These are phyloP conservation scores for Ottelia alismoides DNA, from an alignment of 106 monocot species.

Conservation along the genomic window DNA sequence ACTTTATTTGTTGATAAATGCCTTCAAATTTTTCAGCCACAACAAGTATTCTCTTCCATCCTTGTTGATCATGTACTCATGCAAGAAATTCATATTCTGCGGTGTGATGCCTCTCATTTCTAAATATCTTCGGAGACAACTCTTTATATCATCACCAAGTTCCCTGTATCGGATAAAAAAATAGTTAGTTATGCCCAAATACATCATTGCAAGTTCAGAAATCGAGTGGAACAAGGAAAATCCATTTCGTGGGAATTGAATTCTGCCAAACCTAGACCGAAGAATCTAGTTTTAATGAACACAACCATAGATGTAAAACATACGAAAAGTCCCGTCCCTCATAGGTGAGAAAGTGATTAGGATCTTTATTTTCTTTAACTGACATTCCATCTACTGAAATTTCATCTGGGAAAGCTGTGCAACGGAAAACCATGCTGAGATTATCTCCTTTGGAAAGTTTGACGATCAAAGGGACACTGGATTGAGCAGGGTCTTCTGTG, in stretches of 20 bases:
- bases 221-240: too few relatives aligned
- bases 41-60: conserved; percentile 56
- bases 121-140: conserved; percentile 55
- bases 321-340: background rate
- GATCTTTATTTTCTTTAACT: conserved; percentile 23
- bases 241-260: too few relatives aligned
- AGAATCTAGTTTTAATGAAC: conserved; percentile 21
- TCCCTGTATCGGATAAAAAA: conserved; percentile 24
- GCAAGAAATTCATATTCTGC: conserved; percentile 44
- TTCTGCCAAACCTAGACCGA: conserved; percentile 40
- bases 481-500: conserved; percentile 18
- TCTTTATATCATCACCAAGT: conserved; percentile 72
- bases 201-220: too few relatives aligned
- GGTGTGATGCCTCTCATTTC: conserved; percentile 53
- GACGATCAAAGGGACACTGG: conserved; percentile 51
- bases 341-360: conserved; percentile 26
- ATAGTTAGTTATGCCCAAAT: too few relatives aligned
- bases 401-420: conserved; percentile 71
- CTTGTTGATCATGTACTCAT: conserved; percentile 83
- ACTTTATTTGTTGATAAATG: conserved; percentile 31
- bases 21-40: conserved; percentile 53
- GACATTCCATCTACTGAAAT: conserved; percentile 58
- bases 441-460: conserved; percentile 29
- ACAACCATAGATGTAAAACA: background rate
- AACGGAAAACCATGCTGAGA: conserved; percentile 43